Percentiles rank a stretch among this genome's conserved stretches.
Evolutionary conservation across 768 basidiomycete genomes (phyloP).

Genomic region (Suillus cothurnatus): DNA sequence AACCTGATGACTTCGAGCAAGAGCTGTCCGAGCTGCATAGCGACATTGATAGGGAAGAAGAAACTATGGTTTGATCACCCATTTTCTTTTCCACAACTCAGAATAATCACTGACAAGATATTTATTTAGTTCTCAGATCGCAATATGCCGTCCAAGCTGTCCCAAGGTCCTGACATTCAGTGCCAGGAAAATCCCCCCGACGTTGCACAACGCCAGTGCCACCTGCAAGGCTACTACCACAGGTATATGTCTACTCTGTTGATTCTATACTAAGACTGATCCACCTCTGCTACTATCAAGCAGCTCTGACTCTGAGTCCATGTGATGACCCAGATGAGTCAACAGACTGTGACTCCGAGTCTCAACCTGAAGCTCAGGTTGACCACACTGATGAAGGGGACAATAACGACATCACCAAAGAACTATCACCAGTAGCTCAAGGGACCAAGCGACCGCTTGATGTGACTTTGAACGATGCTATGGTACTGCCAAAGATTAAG

Average conservation of each 20-base stretch:
- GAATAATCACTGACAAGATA: not conserved
- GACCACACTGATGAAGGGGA: not conserved
- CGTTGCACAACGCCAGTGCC: not conserved
- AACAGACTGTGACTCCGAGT: not conserved
- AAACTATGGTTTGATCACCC: not conserved
- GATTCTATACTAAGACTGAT: not conserved
- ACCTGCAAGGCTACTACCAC: not conserved
- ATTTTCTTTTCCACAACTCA: not conserved
- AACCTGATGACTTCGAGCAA: not conserved
- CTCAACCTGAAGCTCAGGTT: not conserved
- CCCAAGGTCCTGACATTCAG: not conserved
- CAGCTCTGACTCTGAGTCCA: not conserved
- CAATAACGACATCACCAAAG: not conserved
- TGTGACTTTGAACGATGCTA: not conserved
- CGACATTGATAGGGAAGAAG: not conserved
- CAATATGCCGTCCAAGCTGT: not conserved
- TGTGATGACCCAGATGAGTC: not conserved
- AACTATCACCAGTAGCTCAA: not conserved
- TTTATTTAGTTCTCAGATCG: not conserved
- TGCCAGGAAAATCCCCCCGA: not conserved
- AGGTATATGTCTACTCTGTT: not conserved
- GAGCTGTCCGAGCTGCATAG: not conserved
- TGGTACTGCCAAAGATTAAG: not conserved
- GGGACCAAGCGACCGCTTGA: not conserved
- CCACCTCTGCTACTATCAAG: not conserved